Evolutionary conservation across 2,329 filamentous ascomycete genomes (phyloP).

Genomic region (Cercospora zeae-maydis): DNA sequence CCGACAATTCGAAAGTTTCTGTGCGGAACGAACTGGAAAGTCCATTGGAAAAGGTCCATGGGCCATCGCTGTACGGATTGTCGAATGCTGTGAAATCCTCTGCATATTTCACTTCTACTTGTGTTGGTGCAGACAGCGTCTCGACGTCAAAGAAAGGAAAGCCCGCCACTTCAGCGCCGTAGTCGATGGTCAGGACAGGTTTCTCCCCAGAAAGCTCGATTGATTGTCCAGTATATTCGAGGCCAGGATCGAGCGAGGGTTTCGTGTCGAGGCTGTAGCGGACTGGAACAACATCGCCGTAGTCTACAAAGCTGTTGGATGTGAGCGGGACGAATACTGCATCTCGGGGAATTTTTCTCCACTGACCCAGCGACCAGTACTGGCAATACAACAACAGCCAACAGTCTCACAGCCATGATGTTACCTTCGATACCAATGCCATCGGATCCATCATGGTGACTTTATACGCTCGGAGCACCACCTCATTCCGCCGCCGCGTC

Average conservation of each 20-base stretch:
- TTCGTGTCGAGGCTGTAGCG: not conserved
- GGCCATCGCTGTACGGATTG: slow-evolving; percentile 35
- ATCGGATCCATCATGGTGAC: not conserved
- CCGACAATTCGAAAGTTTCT: slow-evolving; percentile 41
- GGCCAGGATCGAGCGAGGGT: not conserved
- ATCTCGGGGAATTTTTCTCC: not conserved
- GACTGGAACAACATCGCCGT: slow-evolving; percentile 13
- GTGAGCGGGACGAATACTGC: not conserved
- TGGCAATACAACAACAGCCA: not conserved
- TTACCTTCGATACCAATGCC: not conserved
- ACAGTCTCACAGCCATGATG: not conserved
- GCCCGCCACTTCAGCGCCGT: slow-evolving; percentile 37
- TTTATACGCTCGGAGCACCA: not conserved
- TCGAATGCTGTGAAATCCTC: slow-evolving; percentile 35
- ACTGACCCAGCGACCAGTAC: not conserved
- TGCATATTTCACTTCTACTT: slow-evolving; percentile 40
- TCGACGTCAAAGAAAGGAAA: slow-evolving; percentile 36
- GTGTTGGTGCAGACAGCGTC: slow-evolving; percentile 26
- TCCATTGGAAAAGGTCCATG: slow-evolving; percentile 30
- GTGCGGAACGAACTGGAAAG: slow-evolving; percentile 39
- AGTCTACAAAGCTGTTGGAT: slow-evolving; percentile 12
- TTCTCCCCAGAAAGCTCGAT: not conserved
- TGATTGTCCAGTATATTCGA: not conserved
- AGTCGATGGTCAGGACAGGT: slow-evolving; percentile 15
- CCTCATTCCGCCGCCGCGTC: not conserved